These are phyloP conservation scores for Raphidocelis subcapitata DNA, from an alignment of 139 green algal species.

Conservation along the genomic window DNA sequence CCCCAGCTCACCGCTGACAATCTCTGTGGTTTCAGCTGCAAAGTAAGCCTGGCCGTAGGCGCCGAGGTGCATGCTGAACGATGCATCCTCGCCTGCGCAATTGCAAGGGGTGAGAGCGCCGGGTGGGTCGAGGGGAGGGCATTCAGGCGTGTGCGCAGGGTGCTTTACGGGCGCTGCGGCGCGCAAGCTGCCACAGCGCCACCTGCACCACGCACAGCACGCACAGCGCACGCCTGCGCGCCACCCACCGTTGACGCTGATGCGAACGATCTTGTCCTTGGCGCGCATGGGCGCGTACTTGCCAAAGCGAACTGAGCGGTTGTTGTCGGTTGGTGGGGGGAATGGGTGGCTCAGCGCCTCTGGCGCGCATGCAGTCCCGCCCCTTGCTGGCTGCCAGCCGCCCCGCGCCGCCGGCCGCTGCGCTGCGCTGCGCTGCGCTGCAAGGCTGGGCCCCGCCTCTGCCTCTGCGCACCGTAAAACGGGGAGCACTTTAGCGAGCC, in stretches of 20 bases:
- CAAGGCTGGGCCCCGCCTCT: not conserved
- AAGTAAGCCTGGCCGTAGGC: conserved; percentile 82
- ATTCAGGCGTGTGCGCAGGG: not conserved
- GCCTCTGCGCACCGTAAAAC: conserved; percentile 75
- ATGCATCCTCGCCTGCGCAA: conserved; percentile 54
- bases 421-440: no score
- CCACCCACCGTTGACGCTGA: conserved; percentile 76
- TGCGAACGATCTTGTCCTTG: conserved; percentile 67
- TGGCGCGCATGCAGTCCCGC: no score
- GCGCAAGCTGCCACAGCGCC: not conserved
- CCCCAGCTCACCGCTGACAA: conserved; percentile 31
- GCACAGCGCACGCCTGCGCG: no score
- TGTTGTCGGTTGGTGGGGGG: no score
- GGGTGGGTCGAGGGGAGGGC: no score
- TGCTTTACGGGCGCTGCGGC: not conserved
- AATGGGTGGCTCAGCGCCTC: no score
- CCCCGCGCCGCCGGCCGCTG: no score
- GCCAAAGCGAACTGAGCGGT: conserved; percentile 94
- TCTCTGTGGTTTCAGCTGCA: conserved; percentile 40
- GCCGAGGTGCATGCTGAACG: conserved; percentile 78
- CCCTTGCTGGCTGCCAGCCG: no score
- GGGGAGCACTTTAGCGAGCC: conserved; percentile 77
- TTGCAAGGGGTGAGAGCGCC: no score
- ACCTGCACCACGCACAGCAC: no score
- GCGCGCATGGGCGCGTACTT: conserved; percentile 88